phyloP scores from a whole-genome alignment of 768 basidiomycete species.

The Sistotremastrum suecicum region DNA sequence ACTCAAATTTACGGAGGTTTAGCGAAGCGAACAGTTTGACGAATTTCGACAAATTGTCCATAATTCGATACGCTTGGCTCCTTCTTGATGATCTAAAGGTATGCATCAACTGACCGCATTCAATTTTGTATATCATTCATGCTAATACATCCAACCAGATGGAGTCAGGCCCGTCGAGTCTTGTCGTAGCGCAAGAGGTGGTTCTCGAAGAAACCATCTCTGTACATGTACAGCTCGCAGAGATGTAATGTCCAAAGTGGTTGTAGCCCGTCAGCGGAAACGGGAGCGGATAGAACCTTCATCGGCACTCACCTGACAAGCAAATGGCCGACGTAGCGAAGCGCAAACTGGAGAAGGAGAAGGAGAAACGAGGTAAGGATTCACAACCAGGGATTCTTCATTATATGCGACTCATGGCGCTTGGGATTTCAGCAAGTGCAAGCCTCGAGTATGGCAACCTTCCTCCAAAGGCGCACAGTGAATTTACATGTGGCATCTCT shows the following conservation, averaged over 20 bases:
- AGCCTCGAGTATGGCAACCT: slow-evolving; percentile 36
- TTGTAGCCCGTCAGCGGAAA: slow-evolving; percentile 55
- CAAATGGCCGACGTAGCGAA: too few relatives aligned
- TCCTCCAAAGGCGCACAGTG: slow-evolving; percentile 50
- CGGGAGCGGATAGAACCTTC: slow-evolving; percentile 40
- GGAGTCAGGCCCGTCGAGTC: neutral
- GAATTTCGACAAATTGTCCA: slow-evolving; percentile 2
- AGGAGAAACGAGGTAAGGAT: slow-evolving; percentile 28
- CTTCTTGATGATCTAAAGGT: neutral
- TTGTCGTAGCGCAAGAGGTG: neutral
- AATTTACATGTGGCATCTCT: slow-evolving; percentile 58
- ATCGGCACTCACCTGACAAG: too few relatives aligned
- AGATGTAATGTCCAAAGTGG: slow-evolving; percentile 44
- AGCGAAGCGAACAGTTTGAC: neutral
- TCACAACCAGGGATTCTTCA: neutral
- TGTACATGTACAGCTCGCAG: slow-evolving; percentile 16
- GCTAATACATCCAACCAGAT: slow-evolving; percentile 8
- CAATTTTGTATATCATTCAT: slow-evolving; percentile 16
- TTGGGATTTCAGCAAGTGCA: slow-evolving; percentile 22
- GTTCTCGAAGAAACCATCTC: slow-evolving; percentile 5
- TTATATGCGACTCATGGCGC: too few relatives aligned
- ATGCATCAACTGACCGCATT: slow-evolving; percentile 1
- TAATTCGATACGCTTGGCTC: slow-evolving; percentile 2
- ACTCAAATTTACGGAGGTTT: too few relatives aligned
- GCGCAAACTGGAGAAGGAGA: slow-evolving; percentile 27